phyloP scores from a whole-genome alignment of 1,284 basidiomycete species.

The Retiboletus fuscus region DNA sequence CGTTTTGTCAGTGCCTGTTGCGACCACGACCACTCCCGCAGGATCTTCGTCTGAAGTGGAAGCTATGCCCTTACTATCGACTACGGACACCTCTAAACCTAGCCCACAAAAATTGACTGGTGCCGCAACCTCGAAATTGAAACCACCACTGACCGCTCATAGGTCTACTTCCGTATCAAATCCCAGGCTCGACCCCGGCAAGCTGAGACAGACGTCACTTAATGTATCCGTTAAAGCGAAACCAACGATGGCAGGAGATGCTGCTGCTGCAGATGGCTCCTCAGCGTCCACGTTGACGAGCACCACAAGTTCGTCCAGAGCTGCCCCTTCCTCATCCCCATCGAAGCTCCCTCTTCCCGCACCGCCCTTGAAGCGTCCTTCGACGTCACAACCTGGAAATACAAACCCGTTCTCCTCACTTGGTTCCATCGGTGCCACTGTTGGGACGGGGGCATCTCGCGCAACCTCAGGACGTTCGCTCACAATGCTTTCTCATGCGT shows the following conservation, averaged over 20 bases:
- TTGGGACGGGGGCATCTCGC: conserved; percentile 9
- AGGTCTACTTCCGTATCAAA: conserved; percentile 33
- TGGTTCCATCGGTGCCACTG: conserved; percentile 7
- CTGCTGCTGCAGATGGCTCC: background rate
- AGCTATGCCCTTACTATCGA: conserved; percentile 13
- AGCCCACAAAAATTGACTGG: conserved; percentile 17
- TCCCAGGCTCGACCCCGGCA: too few species aligned
- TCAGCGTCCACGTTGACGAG: conserved; percentile 20
- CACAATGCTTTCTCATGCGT: conserved; percentile 66
- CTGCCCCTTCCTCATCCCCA: conserved; percentile 28
- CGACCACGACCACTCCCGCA: background rate
- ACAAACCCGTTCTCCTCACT: conserved; percentile 15
- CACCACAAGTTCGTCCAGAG: conserved; percentile 14
- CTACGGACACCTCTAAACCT: conserved; percentile 13
- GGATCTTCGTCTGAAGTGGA: conserved; percentile 5
- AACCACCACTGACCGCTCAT: conserved; percentile 1
- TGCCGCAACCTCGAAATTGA: conserved; percentile 20
- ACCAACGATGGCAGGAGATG: background rate
- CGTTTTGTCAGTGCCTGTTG: conserved; percentile 14
- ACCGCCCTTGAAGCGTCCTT: conserved; percentile 35
- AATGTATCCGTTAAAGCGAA: conserved; percentile 40
- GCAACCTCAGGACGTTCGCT: conserved; percentile 41
- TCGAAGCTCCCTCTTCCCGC: conserved; percentile 47
- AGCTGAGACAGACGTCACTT: conserved; percentile 46
- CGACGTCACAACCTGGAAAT: conserved; percentile 19